A percentile compares a stretch with the other conserved stretches of the same genome.
Conservation (phyloP, 192 early-diverging fungal species). For the Chytriomyces confervae region DNA sequence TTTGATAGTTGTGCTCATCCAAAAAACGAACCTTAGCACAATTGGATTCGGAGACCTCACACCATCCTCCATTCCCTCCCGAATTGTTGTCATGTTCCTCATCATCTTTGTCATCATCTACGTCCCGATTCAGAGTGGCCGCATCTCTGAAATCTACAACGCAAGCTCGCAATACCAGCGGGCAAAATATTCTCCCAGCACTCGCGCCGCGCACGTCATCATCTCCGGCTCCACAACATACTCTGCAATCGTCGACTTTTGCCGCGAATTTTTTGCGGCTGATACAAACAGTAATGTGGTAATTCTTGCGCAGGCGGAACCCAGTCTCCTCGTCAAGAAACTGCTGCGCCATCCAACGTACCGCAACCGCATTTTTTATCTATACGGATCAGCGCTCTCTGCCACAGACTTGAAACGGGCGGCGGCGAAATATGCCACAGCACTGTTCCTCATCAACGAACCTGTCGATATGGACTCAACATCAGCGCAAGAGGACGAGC, state of each 20-base stretch:
- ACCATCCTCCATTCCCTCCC: constrained; percentile 51
- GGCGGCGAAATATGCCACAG: constrained; percentile 50
- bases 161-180: constrained; percentile 52
- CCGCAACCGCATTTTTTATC: constrained; percentile 45
- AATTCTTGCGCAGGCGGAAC: constrained; percentile 45
- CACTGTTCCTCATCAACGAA: constrained; percentile 54
- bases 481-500: constrained; percentile 44
- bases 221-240: constrained; percentile 48
- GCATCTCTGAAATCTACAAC: constrained; percentile 59
- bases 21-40: constrained; percentile 28
- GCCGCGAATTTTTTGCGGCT: constrained; percentile 56
- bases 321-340: constrained; percentile 42
- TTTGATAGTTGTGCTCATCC: neutral
- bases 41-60: constrained; percentile 65
- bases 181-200: constrained; percentile 42
- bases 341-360: constrained; percentile 59
- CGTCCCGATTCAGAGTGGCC: constrained; percentile 57
- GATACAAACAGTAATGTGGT: constrained; percentile 47
- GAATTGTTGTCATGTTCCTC: constrained; percentile 59
- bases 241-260: constrained; percentile 54
- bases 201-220: constrained; percentile 48
- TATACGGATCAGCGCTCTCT: constrained; percentile 48
- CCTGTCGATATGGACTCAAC: neutral
- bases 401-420: constrained; percentile 48
- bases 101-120: constrained; percentile 60